Evolutionary conservation across 108 stramenopile genomes (phyloP), one percentile per base, ranked within the genome.

Genomic region (Skeletonema grethae): DNA sequence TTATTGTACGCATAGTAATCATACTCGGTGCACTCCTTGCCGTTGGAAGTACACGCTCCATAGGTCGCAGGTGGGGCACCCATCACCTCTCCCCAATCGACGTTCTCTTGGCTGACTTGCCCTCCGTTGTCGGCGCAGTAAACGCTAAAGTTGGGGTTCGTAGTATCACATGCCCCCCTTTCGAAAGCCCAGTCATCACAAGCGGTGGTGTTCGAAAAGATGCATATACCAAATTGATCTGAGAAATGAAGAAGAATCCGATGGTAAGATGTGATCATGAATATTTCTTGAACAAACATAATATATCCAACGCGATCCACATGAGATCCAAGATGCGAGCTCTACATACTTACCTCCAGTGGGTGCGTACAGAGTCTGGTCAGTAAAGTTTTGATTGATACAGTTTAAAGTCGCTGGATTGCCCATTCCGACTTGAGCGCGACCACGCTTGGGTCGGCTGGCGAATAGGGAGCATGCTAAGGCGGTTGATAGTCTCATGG

Each of bases 81-180:
- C 11, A 30, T 6, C 31, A 36, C 34, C 6, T n/a, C 61, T 35
- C 31, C 31, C 30, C 30, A 62, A 34, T 31, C 32, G 13, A 48
- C 46, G 18, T 20, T 18, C 46, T 48, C 46, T 48, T 48, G 46
- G 18, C 46, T 48, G 18, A 60, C 59, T 34, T 60, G 5, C 0
- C 59, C 59, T n/a, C 59, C 59, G n/a, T 31, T 31, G 5, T 34
- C 59, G n/a, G 30, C 59, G 59, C 57, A 57, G 28, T 28, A 57
- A 29, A 28, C 0, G 9, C 25, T 13, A 16, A 57, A 57, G 57
- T 28, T 25, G 57, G 57, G 57, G 25, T 57, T 29, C 38, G 38
- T 10, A 11, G 24, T 60, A 30, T 60, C 10, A 60, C 59, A 60
- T 16, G n/a, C 0, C 6, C 29, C 35, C 3, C 18, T n/a, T n/a